Percentiles rank a stretch among this genome's conserved stretches.
Conservation (phyloP, 805 yeast genomes). For the Zygoascus bituminiphila region DNA sequence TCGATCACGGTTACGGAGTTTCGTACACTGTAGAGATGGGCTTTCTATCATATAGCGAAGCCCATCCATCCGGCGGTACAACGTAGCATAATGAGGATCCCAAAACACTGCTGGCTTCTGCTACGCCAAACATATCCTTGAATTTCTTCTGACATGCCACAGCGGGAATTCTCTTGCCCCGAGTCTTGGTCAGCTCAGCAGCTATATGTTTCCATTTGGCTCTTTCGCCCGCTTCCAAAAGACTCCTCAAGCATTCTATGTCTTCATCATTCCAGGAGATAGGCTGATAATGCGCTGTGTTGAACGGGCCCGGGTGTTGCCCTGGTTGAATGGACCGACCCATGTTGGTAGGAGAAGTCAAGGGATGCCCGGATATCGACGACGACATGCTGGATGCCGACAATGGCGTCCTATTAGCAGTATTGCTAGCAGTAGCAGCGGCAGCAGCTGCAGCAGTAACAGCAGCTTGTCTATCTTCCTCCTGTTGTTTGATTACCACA, state of each 20-base stretch:
- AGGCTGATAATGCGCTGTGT: not conserved
- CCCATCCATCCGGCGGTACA: conserved; percentile 42
- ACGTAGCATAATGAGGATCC: conserved; percentile 50
- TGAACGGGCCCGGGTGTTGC: not conserved
- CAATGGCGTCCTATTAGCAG: not conserved
- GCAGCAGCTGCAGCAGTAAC: conserved; percentile 42
- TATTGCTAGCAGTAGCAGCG: not conserved
- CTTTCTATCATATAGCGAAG: conserved; percentile 20
- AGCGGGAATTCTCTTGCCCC: conserved; percentile 39
- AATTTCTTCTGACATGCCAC: conserved; percentile 49
- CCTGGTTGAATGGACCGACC: not conserved
- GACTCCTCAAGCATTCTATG: conserved; percentile 37
- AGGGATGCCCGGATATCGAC: not conserved
- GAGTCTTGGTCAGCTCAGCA: conserved; percentile 24
- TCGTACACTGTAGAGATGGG: not conserved
- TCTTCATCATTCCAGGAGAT: conserved; percentile 38
- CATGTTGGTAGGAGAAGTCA: not conserved
- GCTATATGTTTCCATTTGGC: conserved; percentile 56
- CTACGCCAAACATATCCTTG: conserved; percentile 46
- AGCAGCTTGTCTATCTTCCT: conserved; percentile 60
- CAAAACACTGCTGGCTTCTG: conserved; percentile 39
- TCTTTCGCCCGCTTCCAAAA: conserved; percentile 45
- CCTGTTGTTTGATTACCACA: conserved; percentile 42
- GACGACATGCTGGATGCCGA: not conserved
- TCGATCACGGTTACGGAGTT: not conserved